Evolutionary conservation across 495 filamentous ascomycete species (phyloP), one percentile per base, ranked within the genome.

Genomic region (Staphylotrichum longicolle): DNA sequence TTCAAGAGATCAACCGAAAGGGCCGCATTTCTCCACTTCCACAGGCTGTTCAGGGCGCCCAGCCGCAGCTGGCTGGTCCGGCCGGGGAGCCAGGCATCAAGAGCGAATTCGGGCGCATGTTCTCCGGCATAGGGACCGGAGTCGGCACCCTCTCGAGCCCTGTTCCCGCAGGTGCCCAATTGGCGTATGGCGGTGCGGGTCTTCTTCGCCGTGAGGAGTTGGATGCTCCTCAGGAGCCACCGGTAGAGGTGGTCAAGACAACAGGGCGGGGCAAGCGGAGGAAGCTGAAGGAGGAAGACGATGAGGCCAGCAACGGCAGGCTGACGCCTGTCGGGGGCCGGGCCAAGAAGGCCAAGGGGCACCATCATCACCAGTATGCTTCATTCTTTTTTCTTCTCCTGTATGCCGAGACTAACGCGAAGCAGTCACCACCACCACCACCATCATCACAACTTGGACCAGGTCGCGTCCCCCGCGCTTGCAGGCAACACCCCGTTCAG

Each of bases 21-120:
- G 87, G 86, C 1, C 80, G 86, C 12, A 68, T 83, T 15, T 96
- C 92, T 30, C 92, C 92, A 0, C 77, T 96, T 14, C 92, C 92
- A 6, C 92, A 96, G 74, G 91, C 92, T 9, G 92, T 96, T 3
- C 92, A 96, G 68, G 92, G 92, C 15, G 92, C 91, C 6, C 91
- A 95, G 75, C 88, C 86, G 37, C 88, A 90, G 63, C 81, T 85
- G 40, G 80, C 86, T 40, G 88, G 88, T 12, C 88, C 90, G 3
- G 84, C 85, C 30, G 88, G 86, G 6, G 91, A 95, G 66, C 86
- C 91, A 0, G 85, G 85, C 9, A 92, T 96, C 68, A 96, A 96
- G 79, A 92, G 86, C 70, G 92, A 96, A 67, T 89, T 96, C 69
- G 91, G 91, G 8, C 84, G 90, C 37, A 93, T 96, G 77, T 96